Evolutionary conservation across 2,329 filamentous ascomycete genomes (phyloP).

Genomic region (Verticillium nubilum): DNA sequence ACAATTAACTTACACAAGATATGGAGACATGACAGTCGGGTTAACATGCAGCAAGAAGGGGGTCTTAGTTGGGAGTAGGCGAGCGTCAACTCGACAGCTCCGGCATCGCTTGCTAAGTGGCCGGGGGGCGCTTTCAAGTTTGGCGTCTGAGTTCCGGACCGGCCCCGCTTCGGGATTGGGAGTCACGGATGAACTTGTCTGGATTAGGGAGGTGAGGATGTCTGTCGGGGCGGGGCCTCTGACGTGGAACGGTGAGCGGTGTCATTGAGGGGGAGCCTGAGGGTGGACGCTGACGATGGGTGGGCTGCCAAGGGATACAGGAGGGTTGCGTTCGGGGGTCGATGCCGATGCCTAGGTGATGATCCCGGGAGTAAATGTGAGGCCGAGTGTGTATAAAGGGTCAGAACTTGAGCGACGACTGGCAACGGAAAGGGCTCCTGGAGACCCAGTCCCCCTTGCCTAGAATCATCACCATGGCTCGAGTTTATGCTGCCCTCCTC

Average conservation of each 20-base stretch:
- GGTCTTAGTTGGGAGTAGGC: background rate
- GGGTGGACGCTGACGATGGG: background rate
- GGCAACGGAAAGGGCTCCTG: background rate
- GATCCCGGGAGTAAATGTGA: background rate
- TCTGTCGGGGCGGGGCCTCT: background rate
- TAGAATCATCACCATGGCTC: background rate
- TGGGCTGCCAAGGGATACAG: background rate
- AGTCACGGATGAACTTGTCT: background rate
- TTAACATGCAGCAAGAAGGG: background rate
- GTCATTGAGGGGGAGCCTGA: background rate
- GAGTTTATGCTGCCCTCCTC: background rate
- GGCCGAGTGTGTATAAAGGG: background rate
- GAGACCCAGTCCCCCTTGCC: background rate
- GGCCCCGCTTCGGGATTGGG: background rate
- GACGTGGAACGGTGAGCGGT: background rate
- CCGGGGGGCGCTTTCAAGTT: too few relatives aligned
- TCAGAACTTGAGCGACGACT: background rate
- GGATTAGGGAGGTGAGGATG: background rate
- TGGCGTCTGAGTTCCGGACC: background rate
- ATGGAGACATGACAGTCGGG: too few relatives aligned
- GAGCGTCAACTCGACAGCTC: background rate
- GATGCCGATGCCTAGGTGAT: background rate
- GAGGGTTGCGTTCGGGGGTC: background rate
- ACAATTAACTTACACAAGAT: background rate
- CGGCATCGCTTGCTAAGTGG: background rate